These are phyloP conservation scores for Neobulgaria alba DNA, from an alignment of 2,329 filamentous ascomycete species.

Conservation along the genomic window DNA sequence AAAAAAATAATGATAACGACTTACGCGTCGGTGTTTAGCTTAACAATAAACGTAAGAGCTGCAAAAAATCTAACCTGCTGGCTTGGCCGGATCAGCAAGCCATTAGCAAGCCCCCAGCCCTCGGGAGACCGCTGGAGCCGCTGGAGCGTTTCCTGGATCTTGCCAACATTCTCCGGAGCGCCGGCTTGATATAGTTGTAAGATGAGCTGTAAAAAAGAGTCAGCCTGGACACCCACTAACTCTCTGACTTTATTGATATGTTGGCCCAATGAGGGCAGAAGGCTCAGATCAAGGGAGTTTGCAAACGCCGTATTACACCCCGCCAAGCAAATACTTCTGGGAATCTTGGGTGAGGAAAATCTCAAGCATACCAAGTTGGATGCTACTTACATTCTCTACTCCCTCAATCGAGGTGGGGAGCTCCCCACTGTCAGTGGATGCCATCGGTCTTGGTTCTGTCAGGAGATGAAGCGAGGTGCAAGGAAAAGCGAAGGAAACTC, in stretches of 20 bases:
- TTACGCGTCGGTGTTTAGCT: conserved; percentile 84
- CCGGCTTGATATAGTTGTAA: conserved; percentile 41
- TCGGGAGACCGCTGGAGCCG: conserved; percentile 67
- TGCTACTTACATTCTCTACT: conserved; percentile 25
- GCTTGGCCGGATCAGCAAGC: conserved; percentile 58
- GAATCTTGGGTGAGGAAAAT: too few relatives aligned
- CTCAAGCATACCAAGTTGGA: too few relatives aligned
- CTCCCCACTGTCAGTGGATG: conserved; percentile 11
- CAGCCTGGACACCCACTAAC: not conserved
- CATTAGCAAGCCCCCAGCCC: conserved; percentile 80
- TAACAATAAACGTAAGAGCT: conserved; percentile 85
- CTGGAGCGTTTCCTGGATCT: conserved; percentile 68
- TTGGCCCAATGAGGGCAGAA: too few relatives aligned
- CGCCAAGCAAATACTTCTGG: too few relatives aligned
- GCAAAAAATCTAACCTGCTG: conserved; percentile 85
- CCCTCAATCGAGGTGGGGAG: conserved; percentile 26
- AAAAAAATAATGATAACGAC: conserved; percentile 16
- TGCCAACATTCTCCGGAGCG: conserved; percentile 33
- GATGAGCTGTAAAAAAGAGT: conserved; percentile 32
- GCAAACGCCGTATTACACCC: too few relatives aligned
- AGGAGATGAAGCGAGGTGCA: conserved; percentile 5
- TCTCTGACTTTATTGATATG: not conserved
- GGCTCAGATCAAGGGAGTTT: too few relatives aligned
- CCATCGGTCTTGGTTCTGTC: conserved; percentile 5
- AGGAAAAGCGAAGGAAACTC: conserved; percentile 1